These are phyloP conservation scores for Rusavskia elegans DNA, from an alignment of 495 filamentous ascomycete genomes.

Conservation along the genomic window DNA sequence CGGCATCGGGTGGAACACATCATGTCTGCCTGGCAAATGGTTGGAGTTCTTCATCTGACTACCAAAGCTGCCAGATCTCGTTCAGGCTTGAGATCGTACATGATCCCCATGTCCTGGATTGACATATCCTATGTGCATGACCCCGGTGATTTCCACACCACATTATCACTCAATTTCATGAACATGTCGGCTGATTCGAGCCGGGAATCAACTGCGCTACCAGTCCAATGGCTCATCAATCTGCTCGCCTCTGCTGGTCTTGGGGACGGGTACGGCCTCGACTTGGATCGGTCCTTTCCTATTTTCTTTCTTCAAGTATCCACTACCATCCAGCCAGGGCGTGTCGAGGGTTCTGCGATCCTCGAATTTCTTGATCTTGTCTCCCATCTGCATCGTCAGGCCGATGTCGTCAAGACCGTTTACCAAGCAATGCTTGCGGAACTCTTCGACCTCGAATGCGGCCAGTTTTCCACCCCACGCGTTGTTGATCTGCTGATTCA, in stretches of 20 bases:
- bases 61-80: no score
- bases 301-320: conserved; percentile 58
- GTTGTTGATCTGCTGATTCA: conserved; percentile 69
- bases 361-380: conserved; percentile 79
- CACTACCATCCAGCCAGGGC: conserved; percentile 84
- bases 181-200: not conserved
- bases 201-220: conserved; percentile 27
- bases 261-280: conserved; percentile 74
- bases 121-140: no score
- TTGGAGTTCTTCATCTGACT: no score
- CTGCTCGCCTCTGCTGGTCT: conserved; percentile 77
- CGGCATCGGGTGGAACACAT: no score
- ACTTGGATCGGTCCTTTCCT: conserved; percentile 51
- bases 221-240: conserved; percentile 83
- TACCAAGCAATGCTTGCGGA: conserved; percentile 84
- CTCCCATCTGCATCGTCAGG: conserved; percentile 78
- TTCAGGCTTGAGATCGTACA: no score
- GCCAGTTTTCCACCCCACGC: conserved; percentile 53
- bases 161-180: no score
- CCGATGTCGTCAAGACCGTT: conserved; percentile 97
- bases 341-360: conserved; percentile 55
- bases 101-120: no score
- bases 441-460: conserved; percentile 73
- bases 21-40: no score
- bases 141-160: no score